phyloP scores from a whole-genome alignment of 495 filamentous ascomycete species.

The Thermothielavioides terrestris region DNA sequence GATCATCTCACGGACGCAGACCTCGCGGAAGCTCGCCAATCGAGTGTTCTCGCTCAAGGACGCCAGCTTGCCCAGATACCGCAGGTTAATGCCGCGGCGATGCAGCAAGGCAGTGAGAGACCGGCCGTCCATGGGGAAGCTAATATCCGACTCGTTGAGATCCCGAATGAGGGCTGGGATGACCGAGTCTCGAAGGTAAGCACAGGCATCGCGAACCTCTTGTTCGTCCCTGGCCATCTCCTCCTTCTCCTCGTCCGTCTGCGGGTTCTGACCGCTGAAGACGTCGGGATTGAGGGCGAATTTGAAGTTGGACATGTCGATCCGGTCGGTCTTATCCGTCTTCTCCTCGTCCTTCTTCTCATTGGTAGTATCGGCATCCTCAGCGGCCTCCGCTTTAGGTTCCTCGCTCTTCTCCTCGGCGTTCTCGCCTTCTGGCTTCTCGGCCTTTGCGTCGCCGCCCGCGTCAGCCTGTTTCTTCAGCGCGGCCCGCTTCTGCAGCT shows the following conservation, averaged over 20 bases:
- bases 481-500: conserved; percentile 54
- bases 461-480: conserved; percentile 27
- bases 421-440: conserved; percentile 23
- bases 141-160: conserved; percentile 83
- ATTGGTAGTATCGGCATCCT: conserved; percentile 25
- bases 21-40: conserved; percentile 62
- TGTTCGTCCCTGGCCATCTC: conserved; percentile 79
- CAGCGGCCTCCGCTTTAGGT: conserved; percentile 7
- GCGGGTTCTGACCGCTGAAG: conserved; percentile 84
- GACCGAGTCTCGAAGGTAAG: conserved; percentile 61
- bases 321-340: conserved; percentile 40
- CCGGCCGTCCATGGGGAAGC: conserved; percentile 95
- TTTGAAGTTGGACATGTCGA: conserved; percentile 75
- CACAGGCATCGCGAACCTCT: conserved; percentile 77
- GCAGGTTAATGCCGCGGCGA: conserved; percentile 93
- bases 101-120: conserved; percentile 85
- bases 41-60: conserved; percentile 60
- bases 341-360: conserved; percentile 24
- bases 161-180: conserved; percentile 70
- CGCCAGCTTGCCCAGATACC: conserved; percentile 83
- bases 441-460: conserved; percentile 21
- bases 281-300: conserved; percentile 92
- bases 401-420: conserved; percentile 14
- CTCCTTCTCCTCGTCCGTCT: conserved; percentile 81
- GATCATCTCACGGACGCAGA: conserved; percentile 88